phyloP scores from a whole-genome alignment of 371 early-diverging fungal genomes.

The Dipsacomyces acuminosporus region DNA sequence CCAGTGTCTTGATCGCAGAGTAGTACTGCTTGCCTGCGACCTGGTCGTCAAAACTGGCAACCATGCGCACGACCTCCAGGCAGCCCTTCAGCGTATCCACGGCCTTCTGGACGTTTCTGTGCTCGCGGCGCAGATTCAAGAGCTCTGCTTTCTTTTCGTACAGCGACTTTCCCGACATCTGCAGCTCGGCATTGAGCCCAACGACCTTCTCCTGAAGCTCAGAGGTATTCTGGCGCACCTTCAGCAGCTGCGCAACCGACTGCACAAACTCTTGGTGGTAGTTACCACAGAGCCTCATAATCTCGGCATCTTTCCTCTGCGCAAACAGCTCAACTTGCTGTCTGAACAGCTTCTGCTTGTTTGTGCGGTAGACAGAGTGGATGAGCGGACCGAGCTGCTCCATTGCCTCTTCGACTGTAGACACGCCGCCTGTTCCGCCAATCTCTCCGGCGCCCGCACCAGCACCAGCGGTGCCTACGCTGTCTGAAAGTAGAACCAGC shows the following conservation, averaged over 20 bases:
- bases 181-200: conserved; percentile 78
- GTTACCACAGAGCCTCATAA: conserved; percentile 93
- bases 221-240: conserved; percentile 85
- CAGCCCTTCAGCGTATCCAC: conserved; percentile 80
- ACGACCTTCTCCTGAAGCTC: conserved; percentile 77
- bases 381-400: conserved; percentile 86
- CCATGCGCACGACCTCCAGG: conserved; percentile 80
- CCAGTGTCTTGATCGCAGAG: conserved; percentile 67
- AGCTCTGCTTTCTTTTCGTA: conserved; percentile 81
- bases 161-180: conserved; percentile 70
- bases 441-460: conserved; percentile 16
- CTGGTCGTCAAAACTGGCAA: conserved; percentile 74
- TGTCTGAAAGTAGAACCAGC: conserved; percentile 41
- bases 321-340: conserved; percentile 80
- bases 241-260: conserved; percentile 89
- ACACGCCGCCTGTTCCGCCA: conserved; percentile 25
- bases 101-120: conserved; percentile 84
- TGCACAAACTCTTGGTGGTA: conserved; percentile 98
- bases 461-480: conserved; percentile 24
- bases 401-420: conserved; percentile 49
- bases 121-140: conserved; percentile 73
- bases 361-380: conserved; percentile 82
- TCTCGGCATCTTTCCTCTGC: conserved; percentile 89
- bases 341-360: conserved; percentile 78
- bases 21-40: conserved; percentile 84